phyloP scores from a whole-genome alignment of 1,284 basidiomycete genomes.

The Cerioporus squamosus region DNA sequence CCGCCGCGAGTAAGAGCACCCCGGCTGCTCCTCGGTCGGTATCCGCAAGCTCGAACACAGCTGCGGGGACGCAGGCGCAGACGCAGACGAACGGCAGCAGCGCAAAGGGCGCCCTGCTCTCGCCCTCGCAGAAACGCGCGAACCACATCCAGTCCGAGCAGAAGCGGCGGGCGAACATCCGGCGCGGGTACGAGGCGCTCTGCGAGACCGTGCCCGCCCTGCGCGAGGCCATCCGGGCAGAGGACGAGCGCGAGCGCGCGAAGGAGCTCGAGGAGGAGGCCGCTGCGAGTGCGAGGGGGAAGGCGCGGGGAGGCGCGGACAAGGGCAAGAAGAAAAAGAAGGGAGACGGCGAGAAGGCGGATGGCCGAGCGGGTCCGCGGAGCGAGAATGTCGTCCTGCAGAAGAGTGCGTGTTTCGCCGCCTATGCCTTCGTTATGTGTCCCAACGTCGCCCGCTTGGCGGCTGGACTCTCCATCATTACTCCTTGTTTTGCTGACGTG shows the following conservation, averaged over 20 bases:
- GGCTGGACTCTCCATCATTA: background rate
- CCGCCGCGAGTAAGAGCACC: constrained; percentile 8
- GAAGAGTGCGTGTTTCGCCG: constrained; percentile 64
- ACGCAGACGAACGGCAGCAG: background rate
- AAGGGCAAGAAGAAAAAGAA: constrained; percentile 42
- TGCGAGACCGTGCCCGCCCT: constrained; percentile 82
- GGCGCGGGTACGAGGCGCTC: constrained; percentile 84
- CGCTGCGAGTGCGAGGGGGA: constrained; percentile 24
- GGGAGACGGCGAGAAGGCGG: constrained; percentile 61
- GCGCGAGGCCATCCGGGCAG: constrained; percentile 71
- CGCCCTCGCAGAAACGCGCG: constrained; percentile 83
- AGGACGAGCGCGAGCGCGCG: constrained; percentile 52
- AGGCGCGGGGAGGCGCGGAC: constrained; percentile 6
- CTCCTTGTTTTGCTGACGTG: no score
- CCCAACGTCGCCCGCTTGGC: constrained; percentile 3
- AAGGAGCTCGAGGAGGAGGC: constrained; percentile 15
- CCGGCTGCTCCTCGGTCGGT: background rate
- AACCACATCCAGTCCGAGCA: constrained; percentile 93
- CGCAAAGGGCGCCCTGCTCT: constrained; percentile 37
- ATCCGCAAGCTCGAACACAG: background rate
- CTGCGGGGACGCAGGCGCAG: background rate
- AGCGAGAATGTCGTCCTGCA: constrained; percentile 85
- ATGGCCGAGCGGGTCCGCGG: constrained; percentile 81
- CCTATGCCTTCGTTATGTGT: background rate
- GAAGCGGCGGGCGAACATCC: constrained; percentile 90